Percentiles rank a stretch among this genome's conserved stretches.
These are phyloP conservation scores for Solanum megistacrolobum DNA, from an alignment of 257 asterid species.

Conservation along the genomic window DNA sequence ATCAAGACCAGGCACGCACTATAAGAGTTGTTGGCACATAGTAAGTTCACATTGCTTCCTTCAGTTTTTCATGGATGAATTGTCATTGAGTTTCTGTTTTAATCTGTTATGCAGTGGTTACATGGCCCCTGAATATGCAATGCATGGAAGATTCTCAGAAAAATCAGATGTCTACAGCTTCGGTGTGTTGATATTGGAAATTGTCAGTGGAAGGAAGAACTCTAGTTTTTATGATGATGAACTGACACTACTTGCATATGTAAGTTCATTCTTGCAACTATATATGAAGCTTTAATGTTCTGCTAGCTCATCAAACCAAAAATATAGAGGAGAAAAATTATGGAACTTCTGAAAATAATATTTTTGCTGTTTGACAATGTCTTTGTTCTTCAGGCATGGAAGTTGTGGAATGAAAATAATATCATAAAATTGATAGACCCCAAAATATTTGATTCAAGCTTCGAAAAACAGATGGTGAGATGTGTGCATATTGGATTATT, in stretches of 20 bases:
- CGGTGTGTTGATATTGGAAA: slow-evolving; percentile 58
- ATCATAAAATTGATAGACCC: too few species aligned
- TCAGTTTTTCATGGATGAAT: not conserved
- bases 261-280: slow-evolving; percentile 16
- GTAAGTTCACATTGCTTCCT: slow-evolving; percentile 24
- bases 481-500: not conserved
- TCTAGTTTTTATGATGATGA: slow-evolving; percentile 19
- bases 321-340: not conserved
- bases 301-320: too few species aligned
- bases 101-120: not conserved
- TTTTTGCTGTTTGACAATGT: not conserved
- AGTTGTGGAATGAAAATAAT: too few species aligned
- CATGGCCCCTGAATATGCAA: slow-evolving; percentile 47
- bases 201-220: slow-evolving; percentile 45
- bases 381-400: not conserved
- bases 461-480: slow-evolving; percentile 22
- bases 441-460: not conserved
- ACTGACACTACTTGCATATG: slow-evolving; percentile 45
- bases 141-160: slow-evolving; percentile 20
- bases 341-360: not conserved
- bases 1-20: slow-evolving; percentile 49
- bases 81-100: not conserved
- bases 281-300: not conserved
- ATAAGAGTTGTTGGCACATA: slow-evolving; percentile 55
- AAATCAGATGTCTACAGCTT: slow-evolving; percentile 54